Evolutionary conservation across 1,284 basidiomycete species (phyloP).

Genomic region (Sphagnurus paluster): DNA sequence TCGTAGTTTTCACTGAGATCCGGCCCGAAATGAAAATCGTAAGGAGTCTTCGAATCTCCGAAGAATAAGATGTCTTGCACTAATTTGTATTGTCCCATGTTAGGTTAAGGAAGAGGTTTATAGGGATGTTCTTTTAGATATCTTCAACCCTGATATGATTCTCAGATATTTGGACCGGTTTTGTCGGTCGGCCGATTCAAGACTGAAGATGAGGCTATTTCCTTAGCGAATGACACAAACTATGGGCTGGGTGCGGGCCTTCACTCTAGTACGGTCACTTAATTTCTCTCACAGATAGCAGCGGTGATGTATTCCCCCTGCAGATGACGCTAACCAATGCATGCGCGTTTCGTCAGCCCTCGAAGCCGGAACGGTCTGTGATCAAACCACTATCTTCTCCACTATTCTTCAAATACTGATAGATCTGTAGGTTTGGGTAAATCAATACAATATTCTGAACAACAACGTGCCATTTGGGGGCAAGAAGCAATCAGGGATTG

Average conservation of each 20-base stretch:
- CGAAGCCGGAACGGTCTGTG: conserved; percentile 80
- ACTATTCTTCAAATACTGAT: conserved; percentile 6
- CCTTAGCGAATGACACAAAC: conserved; percentile 79
- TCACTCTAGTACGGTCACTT: conserved; percentile 69
- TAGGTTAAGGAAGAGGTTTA: conserved; percentile 75
- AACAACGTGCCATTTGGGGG: conserved; percentile 93
- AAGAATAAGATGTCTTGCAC: conserved; percentile 2
- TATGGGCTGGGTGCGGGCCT: conserved; percentile 90
- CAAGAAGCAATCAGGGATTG: conserved; percentile 71
- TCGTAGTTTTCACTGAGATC: conserved; percentile 72
- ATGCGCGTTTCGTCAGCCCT: conserved; percentile 82
- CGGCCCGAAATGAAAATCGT: conserved; percentile 78
- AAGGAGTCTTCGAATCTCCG: conserved; percentile 23
- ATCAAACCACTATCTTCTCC: conserved; percentile 3
- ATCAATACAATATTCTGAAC: conserved; percentile 80
- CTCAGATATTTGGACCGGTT: conserved; percentile 87
- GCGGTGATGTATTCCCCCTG: conserved; percentile 4
- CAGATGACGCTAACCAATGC: conserved; percentile 84
- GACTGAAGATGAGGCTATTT: conserved; percentile 78
- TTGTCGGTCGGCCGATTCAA: conserved; percentile 76
- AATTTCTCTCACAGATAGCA: conserved; percentile 1
- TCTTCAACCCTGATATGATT: background rate
- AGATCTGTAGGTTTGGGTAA: conserved; percentile 74
- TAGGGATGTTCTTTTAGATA: conserved; percentile 1
- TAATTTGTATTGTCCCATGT: conserved; percentile 5